Evolutionary conservation across 2,329 filamentous ascomycete genomes (phyloP).

Genomic region (Gnomoniopsis sp.): DNA sequence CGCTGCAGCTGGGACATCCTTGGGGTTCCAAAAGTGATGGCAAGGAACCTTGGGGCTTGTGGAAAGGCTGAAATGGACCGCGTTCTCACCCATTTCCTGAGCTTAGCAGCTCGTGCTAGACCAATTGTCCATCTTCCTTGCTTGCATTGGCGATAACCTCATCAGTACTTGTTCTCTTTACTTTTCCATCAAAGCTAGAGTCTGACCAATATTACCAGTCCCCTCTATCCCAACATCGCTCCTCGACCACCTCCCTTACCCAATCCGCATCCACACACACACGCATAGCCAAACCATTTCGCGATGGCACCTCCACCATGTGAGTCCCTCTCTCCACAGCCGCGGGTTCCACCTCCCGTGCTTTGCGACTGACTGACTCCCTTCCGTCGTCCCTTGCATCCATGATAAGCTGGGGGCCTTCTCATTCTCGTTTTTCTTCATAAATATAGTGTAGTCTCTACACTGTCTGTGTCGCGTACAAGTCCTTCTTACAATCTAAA

Average conservation of each 20-base stretch:
- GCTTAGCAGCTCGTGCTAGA: background rate
- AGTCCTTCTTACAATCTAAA: background rate
- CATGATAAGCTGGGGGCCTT: background rate
- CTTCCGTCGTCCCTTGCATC: slow-evolving; percentile 5
- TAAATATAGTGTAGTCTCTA: too few relatives aligned
- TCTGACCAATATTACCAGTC: background rate
- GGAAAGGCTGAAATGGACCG: too few relatives aligned
- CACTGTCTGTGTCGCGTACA: background rate
- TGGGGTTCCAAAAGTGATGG: too few relatives aligned
- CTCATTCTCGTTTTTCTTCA: background rate
- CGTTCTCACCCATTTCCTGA: too few relatives aligned
- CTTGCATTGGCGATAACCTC: background rate
- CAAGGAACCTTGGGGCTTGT: too few relatives aligned
- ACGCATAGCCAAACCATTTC: background rate
- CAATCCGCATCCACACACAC: background rate
- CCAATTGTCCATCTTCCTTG: background rate
- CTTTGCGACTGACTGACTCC: slow-evolving; percentile 15
- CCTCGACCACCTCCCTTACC: background rate
- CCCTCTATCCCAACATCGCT: background rate
- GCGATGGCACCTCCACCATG: slow-evolving; percentile 17
- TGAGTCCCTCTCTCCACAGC: slow-evolving; percentile 18
- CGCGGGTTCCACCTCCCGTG: slow-evolving; percentile 5
- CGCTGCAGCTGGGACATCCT: too few relatives aligned
- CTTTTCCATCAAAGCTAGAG: background rate
- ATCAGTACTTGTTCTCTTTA: background rate